Base-by-base conservation (phyloP, 257 asterid species). In the Ballota nigra region DNA sequence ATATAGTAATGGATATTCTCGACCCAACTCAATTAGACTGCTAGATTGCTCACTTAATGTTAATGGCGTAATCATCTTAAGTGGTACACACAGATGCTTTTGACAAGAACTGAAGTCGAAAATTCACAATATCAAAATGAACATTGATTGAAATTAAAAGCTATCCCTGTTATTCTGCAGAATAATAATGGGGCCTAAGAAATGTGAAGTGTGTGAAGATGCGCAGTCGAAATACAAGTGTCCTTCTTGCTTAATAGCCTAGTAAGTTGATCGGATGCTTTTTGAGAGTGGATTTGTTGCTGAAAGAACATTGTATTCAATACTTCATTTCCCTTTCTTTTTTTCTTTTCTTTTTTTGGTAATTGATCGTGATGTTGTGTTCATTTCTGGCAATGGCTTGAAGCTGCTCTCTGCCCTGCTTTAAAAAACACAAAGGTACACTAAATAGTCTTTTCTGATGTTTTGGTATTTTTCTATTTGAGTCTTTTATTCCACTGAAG, bases 391-490 rank as follows among this genome's bases (percentile, higher is more conserved):
- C 70, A 71, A 62, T 71, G 51, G 18, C 45, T 70, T 31, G 65
- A 69, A 83, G 97, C 73, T 90, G 98, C 80, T 92, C 98, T 12
- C 57, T 88, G 76, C 38, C 63, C 10, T 92, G 98, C 75, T 92
- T 87, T 84, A 90, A 81, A 90, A 92, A 88, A 73, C 97, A 92
- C 80, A 92, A 92, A 88, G 96, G 97, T 89, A 26, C 12, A 41
- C 23, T 40, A 38, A 26, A 19, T 78, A n/a, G 24, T 47, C 55
- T 45, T n/a, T 22, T 31, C 9, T 41, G 8, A 13, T 68, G 16
- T 41, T 41, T 59, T 20, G 4, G 49, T 68, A 24, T 51, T 49
- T 29, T 62, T 73, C 19, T 3, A 60, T 29, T 68, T 5, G 7
- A 8, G 1, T 62, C 2, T 66, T n/a, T n/a, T 23, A 26, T 40